Evolutionary conservation across 163 green algal genomes (phyloP), one percentile per base, ranked within the genome.

Genomic region (Trebouxia gelatinosa): DNA sequence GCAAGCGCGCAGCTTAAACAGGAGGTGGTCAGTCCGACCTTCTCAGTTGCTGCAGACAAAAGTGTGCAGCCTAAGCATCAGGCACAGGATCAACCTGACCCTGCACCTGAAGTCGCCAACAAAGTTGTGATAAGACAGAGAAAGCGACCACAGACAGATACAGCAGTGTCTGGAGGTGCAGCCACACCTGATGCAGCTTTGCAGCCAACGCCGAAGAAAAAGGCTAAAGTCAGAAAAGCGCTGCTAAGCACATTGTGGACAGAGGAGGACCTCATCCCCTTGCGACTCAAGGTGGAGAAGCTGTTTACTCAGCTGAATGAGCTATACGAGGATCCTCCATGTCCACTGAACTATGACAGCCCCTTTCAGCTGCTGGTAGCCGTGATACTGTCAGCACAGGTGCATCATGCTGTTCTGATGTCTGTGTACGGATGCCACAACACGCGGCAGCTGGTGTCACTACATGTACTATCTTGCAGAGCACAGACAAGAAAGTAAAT

Each of bases 341-440:
- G 94, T 32, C 92, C 92, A 0, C 80, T 97, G 5, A 68, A 91
- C 32, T 88, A 94, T 61, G 50, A n/a, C 31, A 84, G 48, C 39
- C 21, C 66, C 46, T 96, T 94, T 65, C 92, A 97, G 81, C 86
- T 97, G 32, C 83, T 97, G 38, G 86, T 91, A 23, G 91, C 92
- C 9, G 91, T 95, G 21, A 86, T 96, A 43, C 85, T 97, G 23
- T 91, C 82, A 1, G 92, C 92, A 6, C 90, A 94, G 87, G 85
- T 89, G 50, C 2, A 59, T 32, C 26, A 23, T 28, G 19, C 2
- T 59, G 48, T n/a, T n/a, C n/a, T n/a, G n/a, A n/a, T n/a, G n/a
- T n/a, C n/a, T n/a, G n/a, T n/a, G n/a, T n/a, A n/a, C n/a, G n/a
- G n/a, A n/a, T n/a, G n/a, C n/a, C n/a, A n/a, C n/a, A n/a, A n/a